These are phyloP conservation scores for Phytopythium ostracodes DNA, from an alignment of 352 stramenopile genomes.

Conservation along the genomic window DNA sequence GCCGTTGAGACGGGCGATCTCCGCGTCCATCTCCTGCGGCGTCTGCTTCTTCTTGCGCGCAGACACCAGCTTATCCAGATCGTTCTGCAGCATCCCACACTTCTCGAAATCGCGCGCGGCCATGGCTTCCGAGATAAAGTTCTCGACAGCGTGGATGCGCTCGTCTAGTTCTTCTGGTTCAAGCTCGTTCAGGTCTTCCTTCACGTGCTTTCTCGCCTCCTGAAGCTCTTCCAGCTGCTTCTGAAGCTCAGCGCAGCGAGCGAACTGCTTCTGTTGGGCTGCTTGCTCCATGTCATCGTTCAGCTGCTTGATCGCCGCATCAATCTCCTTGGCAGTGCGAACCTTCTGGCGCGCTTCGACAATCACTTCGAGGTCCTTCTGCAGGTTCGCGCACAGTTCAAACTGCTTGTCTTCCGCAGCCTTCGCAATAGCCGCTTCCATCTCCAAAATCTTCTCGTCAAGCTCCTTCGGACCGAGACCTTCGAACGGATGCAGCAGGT, in stretches of 20 bases:
- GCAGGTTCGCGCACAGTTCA: slow-evolving; percentile 75
- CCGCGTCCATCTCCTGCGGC: slow-evolving; percentile 71
- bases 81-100: slow-evolving; percentile 63
- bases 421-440: slow-evolving; percentile 76
- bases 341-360: slow-evolving; percentile 81
- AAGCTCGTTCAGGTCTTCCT: slow-evolving; percentile 85
- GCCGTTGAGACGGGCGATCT: slow-evolving; percentile 69
- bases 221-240: slow-evolving; percentile 78
- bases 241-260: slow-evolving; percentile 71
- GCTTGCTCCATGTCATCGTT: slow-evolving; percentile 77
- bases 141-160: slow-evolving; percentile 66
- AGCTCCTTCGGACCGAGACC: slow-evolving; percentile 76
- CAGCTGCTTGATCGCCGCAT: slow-evolving; percentile 70
- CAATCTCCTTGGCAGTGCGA: slow-evolving; percentile 84
- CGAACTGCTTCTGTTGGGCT: slow-evolving; percentile 78
- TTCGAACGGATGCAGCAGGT: slow-evolving; percentile 76
- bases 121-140: slow-evolving; percentile 71
- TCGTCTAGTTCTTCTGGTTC: slow-evolving; percentile 80
- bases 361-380: slow-evolving; percentile 80
- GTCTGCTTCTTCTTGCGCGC: slow-evolving; percentile 87
- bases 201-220: slow-evolving; percentile 66
- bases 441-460: slow-evolving; percentile 66
- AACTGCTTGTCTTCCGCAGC: slow-evolving; percentile 83
- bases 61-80: slow-evolving; percentile 61
- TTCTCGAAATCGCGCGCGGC: slow-evolving; percentile 74